Percentiles rank a stretch among this genome's conserved stretches.
Evolutionary conservation across 345 rosid genomes (phyloP).

Genomic region (Eucalyptus sideroxylon): DNA sequence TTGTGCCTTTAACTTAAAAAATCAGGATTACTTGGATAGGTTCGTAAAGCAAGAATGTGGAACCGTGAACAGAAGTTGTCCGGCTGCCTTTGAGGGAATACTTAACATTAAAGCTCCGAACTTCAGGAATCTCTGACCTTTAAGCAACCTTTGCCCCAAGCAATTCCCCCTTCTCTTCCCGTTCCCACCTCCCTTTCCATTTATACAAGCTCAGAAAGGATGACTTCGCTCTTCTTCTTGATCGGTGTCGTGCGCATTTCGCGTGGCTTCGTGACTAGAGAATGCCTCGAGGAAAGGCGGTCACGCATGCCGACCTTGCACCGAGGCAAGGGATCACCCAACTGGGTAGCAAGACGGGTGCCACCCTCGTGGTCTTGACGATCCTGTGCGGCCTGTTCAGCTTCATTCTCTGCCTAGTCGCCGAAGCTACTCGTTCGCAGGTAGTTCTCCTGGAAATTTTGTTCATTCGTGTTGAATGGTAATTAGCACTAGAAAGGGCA

Average conservation of each 20-base stretch:
- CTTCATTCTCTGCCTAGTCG: slow-evolving; percentile 73
- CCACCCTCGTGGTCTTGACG: slow-evolving; percentile 32
- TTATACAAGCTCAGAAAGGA: not conserved
- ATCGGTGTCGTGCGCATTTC: not conserved
- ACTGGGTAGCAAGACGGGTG: slow-evolving; percentile 64
- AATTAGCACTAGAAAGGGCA: not conserved
- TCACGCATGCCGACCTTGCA: slow-evolving; percentile 84
- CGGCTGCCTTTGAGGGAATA: not conserved
- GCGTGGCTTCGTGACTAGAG: not conserved
- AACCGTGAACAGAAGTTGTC: slow-evolving; percentile 13
- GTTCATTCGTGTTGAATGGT: not conserved
- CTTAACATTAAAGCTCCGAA: slow-evolving; percentile 6
- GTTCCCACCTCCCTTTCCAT: not conserved
- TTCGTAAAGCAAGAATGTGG: slow-evolving; percentile 12
- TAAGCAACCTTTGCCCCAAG: slow-evolving; percentile 94
- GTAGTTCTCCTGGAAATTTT: slow-evolving; percentile 1
- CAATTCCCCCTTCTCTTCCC: slow-evolving; percentile 36
- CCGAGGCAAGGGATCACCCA: slow-evolving; percentile 37
- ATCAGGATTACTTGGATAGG: not conserved
- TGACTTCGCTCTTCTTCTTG: not conserved
- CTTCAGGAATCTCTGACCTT: slow-evolving; percentile 57
- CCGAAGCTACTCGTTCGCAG: slow-evolving; percentile 89
- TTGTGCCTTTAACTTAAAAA: not conserved
- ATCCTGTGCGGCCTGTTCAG: slow-evolving; percentile 60
- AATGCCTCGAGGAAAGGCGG: slow-evolving; percentile 41